Base-by-base conservation (phyloP, 805 yeast genomes). In the Clavispora asparagi region DNA sequence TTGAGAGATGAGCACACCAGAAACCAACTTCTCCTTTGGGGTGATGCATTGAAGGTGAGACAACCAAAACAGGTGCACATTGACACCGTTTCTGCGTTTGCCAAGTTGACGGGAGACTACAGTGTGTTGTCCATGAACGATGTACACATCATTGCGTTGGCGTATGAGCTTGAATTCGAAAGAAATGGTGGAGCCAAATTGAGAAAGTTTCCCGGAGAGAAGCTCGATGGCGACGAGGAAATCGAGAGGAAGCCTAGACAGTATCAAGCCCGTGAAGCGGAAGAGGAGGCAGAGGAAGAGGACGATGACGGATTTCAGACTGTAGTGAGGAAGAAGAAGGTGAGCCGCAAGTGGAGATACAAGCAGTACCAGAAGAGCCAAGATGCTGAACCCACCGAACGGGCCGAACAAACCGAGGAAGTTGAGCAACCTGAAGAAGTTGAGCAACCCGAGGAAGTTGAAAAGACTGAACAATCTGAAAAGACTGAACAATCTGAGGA, bases 51-150 rank as follows among this genome's bases (percentile, higher is more conserved):
- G 43, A 68, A 71, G 46, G 70, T 85, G 13, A 78, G 90, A 65
- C 97, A 91, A 55, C 99, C 99, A 3, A 78, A 73, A 45, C 70
- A 78, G 6, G 81, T 67, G 31, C 77, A 76, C 32, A 77, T 92
- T 33, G 78, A 78, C 49, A 77, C 76, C 49, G 95, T 90, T 9
- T 69, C 78, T 6, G 81, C 77, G 5, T 92, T 94, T 68, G 84
- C 98, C 11, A 84, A 78, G 58, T 70, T 85, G 41, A 91, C 98
- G 1, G 99, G 99, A 62, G 99, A 94, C 70, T 86, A 74, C 53
- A 70, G 86, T 4, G 99, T 92, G 4, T 74, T 94, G 46, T 87
- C 96, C 54, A 78, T 83, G 33, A 91, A 95, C 53, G 99, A 94
- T 84, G 71, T 94, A 32, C 97, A 91, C 60, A 85, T 94, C 46